Base-by-base conservation (phyloP, 352 stramenopile genomes). In the Pythium plurisporium region DNA sequence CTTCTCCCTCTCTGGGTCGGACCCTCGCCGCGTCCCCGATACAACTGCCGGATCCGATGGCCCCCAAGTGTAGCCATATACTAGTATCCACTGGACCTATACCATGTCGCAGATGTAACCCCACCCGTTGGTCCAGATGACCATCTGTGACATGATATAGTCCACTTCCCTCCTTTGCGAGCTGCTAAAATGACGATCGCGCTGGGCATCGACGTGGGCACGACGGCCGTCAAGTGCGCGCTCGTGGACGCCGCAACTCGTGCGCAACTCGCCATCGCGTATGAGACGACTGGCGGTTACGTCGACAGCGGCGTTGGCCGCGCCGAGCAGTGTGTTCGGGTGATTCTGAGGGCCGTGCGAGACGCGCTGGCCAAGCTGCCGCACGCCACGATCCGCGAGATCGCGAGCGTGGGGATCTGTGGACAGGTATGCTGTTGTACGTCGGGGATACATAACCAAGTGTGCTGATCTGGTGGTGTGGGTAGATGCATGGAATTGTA, bases 401-500 rank as follows among this genome's bases (percentile, higher is more conserved):
- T 86, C 20, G 48, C 49, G 22, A 79, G 71, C 0, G 55, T 94
- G 30, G 79, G 78, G 5, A 80, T 94, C 55, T 94, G 84, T 31
- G 83, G 83, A 36, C 83, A 86, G 66, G 80, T n/a, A n/a, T n/a
- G n/a, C n/a, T n/a, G n/a, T n/a, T n/a, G n/a, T n/a, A n/a, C n/a
- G n/a, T n/a, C n/a, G n/a, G n/a, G n/a, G n/a, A n/a, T n/a, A n/a
- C n/a, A n/a, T 41, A 27, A 12, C 27, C 34, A 29, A 3, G 26
- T 29, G 19, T 45, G 10, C 9, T 55, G 0, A 11, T 50, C 2
- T 47, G 12, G 42, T 14, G 14, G 0, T 47, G 10, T n/a, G 2
- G 26, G 27, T 61, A 94, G 82, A 94, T 94, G 84, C 84, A 94
- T 44, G 84, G 84, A 6, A 91, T 94, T 43, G 64, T 91, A 38